Evolutionary conservation across 345 rosid genomes (phyloP).

Genomic region (Acer negundo): DNA sequence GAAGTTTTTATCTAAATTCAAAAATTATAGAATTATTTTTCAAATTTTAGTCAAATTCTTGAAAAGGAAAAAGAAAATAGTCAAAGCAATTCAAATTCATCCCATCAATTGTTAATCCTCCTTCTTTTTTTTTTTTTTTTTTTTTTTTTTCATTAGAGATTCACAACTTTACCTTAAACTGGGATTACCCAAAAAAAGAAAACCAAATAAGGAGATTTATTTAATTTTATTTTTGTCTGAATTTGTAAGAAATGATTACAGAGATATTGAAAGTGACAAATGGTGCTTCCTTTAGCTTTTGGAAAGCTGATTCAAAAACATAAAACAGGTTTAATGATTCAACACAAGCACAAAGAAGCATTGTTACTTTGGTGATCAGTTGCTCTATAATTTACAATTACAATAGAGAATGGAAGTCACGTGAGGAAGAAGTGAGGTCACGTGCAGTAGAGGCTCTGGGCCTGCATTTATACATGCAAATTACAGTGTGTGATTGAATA

Average conservation of each 20-base stretch:
- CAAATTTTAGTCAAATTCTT: neutral
- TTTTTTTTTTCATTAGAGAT: neutral
- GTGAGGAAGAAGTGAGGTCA: slow-evolving; percentile 33
- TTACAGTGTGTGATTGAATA: slow-evolving; percentile 45
- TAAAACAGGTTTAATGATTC: slow-evolving; percentile 10
- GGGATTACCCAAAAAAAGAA: neutral
- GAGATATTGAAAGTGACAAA: slow-evolving; percentile 32
- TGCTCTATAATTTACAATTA: neutral
- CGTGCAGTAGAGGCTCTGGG: slow-evolving; percentile 38
- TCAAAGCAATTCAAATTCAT: slow-evolving; percentile 1
- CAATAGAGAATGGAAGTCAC: too few species aligned
- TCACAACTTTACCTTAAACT: neutral
- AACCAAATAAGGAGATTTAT: neutral
- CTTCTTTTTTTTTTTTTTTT: neutral
- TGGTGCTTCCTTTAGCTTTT: slow-evolving; percentile 28
- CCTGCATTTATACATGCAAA: slow-evolving; percentile 46
- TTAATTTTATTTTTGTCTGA: neutral
- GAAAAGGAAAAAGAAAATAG: neutral
- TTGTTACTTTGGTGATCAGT: neutral
- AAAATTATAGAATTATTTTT: neutral
- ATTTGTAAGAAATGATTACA: slow-evolving; percentile 30
- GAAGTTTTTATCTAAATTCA: too few species aligned
- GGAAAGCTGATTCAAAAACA: slow-evolving; percentile 23
- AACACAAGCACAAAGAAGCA: neutral
- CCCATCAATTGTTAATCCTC: neutral